Conservation (phyloP, 306 rosid species). For the Citrullus colocynthis region DNA sequence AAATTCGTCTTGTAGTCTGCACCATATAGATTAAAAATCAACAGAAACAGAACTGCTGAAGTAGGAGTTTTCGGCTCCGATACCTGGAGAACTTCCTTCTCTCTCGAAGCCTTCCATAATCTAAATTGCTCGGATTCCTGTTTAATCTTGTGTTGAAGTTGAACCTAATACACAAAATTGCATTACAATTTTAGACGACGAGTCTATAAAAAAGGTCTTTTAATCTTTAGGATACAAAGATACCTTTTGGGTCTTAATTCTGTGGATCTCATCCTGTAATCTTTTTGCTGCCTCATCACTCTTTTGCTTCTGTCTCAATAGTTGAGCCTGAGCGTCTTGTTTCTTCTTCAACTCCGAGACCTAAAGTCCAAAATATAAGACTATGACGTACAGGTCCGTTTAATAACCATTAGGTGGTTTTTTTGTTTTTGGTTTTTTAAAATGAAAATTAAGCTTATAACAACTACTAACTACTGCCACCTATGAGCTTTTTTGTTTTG, state of each 20-base stretch:
- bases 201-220: neutral
- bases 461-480: too few relatives aligned
- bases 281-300: constrained; percentile 81
- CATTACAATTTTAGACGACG: constrained; percentile 1
- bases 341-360: constrained; percentile 76
- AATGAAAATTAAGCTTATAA: too few relatives aligned
- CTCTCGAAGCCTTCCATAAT: constrained; percentile 85
- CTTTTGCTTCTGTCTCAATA: constrained; percentile 68
- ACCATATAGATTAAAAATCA: neutral
- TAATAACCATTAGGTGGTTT: too few relatives aligned
- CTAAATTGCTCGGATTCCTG: constrained; percentile 97
- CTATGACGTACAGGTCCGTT: neutral
- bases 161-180: constrained; percentile 42
- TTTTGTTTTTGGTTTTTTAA: too few relatives aligned
- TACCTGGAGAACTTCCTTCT: constrained; percentile 99
- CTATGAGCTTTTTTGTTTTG: too few relatives aligned
- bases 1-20: neutral
- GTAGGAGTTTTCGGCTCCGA: neutral
- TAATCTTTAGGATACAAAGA: neutral
- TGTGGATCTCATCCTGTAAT: constrained; percentile 85
- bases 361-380: constrained; percentile 37
- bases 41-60: neutral
- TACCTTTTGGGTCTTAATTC: constrained; percentile 86
- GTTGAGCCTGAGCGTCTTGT: constrained; percentile 87
- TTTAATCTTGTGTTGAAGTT: constrained; percentile 91